Base-by-base conservation (phyloP, 2,329 filamentous ascomycete species). In the Pseudogymnoascus sp. region DNA sequence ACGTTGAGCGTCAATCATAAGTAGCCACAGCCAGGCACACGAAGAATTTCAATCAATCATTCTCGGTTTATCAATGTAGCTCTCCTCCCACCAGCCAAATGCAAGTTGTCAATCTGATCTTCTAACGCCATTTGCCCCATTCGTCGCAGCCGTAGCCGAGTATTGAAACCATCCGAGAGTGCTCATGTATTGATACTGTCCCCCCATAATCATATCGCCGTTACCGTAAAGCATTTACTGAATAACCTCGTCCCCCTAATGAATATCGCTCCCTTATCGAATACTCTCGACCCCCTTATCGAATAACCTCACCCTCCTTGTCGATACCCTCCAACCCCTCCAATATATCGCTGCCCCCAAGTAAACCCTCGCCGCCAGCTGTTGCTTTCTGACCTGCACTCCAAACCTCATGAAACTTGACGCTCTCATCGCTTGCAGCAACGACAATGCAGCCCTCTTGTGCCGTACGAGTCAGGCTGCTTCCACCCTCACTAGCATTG, bases 391-490 rank as follows among this genome's bases (percentile, higher is more conserved):
- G 80, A 41, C 81, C 78, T 2, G 84, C 82, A n/a, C 83, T 82
- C 94, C 92, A 97, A 9, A 99, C 86, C 76, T 97, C 92, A 74
- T 97, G 92, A 70, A 97, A 97, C 72, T 94, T 94, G 74, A 97
- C 89, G 68, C 85, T 95, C 72, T 91, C 88, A 75, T 97, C 92
- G 71, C 92, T 96, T 45, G 91, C 89, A 14, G 92, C 93, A 61
- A 99, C 89, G 16, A 97, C 89, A 67, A 99, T 87, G 72, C 92
- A 96, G 0, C 90, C 91, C 69, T 93, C 90, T 66, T 85, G 82
- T 4, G 80, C 77, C 0, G 83, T 85, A 19, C 84, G 79, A 59
- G 77, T 78, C 65, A 80, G 80, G 74, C 79, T 82, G 55, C 78
- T 76, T n/a, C 79, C 80, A 62, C 81, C 81, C 70, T 85, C 79